phyloP scores from a whole-genome alignment of 1,284 basidiomycete species.

The Puccinia novopanici region DNA sequence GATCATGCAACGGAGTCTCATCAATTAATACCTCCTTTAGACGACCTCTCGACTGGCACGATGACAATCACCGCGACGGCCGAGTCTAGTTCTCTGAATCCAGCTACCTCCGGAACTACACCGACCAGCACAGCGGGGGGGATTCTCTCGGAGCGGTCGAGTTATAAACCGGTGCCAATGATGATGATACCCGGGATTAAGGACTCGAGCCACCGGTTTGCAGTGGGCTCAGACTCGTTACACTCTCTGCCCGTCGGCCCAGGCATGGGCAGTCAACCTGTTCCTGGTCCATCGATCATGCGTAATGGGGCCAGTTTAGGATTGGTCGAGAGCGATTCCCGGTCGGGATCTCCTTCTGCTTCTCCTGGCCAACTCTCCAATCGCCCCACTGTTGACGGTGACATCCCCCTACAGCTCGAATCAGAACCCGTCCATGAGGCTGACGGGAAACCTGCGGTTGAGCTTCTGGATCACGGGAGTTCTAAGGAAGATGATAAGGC shows the following conservation, averaged over 20 bases:
- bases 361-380: background rate
- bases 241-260: background rate
- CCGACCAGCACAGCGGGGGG: background rate
- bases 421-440: background rate
- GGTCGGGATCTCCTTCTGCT: background rate
- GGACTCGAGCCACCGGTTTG: constrained; percentile 50
- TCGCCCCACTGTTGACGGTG: background rate
- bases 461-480: background rate
- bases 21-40: background rate
- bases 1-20: background rate
- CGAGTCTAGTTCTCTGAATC: background rate
- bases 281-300: background rate
- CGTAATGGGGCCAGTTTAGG: background rate
- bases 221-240: constrained; percentile 41
- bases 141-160: constrained; percentile 30
- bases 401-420: background rate
- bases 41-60: background rate
- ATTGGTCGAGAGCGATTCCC: background rate
- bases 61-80: background rate
- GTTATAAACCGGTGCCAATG: constrained; percentile 50
- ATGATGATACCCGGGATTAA: constrained; percentile 49
- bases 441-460: background rate
- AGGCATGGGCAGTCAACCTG: background rate
- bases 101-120: background rate
- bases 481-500: background rate